A percentile compares a stretch with the other conserved stretches of the same genome.
Evolutionary conservation across 176 grass and related monocot species (phyloP).

Genomic region (Melocanna baccifera): DNA sequence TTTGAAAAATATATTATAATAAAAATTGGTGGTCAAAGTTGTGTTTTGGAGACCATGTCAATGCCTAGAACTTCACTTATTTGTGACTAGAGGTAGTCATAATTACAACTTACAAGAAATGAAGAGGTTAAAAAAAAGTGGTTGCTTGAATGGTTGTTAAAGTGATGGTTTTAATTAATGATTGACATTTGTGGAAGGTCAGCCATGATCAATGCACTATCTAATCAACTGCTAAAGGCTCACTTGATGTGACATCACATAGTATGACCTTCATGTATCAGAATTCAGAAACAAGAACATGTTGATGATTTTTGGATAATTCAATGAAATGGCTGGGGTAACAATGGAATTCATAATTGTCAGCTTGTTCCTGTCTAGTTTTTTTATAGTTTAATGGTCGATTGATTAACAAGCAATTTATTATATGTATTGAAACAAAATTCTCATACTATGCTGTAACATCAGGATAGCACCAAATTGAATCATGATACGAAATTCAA

Average conservation of each 20-base stretch:
- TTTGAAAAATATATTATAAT: too few relatives aligned
- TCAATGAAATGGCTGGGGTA: not conserved
- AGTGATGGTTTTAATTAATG: slow-evolving; percentile 2
- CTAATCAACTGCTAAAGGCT: not conserved
- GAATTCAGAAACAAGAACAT: slow-evolving; percentile 6
- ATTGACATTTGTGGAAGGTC: not conserved
- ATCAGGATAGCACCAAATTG: not conserved
- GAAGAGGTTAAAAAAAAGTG: not conserved
- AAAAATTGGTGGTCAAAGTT: too few relatives aligned
- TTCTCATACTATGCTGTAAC: not conserved
- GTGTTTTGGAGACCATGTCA: not conserved
- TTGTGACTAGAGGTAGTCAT: not conserved
- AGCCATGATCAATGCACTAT: not conserved
- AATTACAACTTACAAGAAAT: not conserved
- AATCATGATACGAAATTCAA: slow-evolving; percentile 20
- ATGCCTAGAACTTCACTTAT: not conserved
- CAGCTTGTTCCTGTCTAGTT: not conserved
- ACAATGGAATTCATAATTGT: not conserved
- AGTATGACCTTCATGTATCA: slow-evolving; percentile 2
- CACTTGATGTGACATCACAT: not conserved
- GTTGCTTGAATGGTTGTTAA: not conserved
- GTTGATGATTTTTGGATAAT: not conserved
- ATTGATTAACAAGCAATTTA: not conserved
- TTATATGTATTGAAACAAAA: not conserved
- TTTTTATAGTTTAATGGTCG: not conserved